A percentile compares a stretch with the other conserved stretches of the same genome.
phyloP scores from a whole-genome alignment of 176 grass and related monocot genomes.

The Echinochloa phyllopogon region DNA sequence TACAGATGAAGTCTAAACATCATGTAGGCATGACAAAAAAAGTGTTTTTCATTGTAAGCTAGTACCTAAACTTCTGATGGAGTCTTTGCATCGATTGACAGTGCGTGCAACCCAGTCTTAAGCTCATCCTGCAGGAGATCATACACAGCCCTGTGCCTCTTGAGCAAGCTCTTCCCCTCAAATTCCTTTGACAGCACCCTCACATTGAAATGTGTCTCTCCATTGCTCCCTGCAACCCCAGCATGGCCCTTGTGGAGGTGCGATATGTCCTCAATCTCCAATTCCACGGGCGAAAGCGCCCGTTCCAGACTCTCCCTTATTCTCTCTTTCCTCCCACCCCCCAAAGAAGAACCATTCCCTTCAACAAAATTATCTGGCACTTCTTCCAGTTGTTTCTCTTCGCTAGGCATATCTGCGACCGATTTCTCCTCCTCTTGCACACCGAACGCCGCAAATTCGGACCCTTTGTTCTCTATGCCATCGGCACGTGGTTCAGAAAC shows the following conservation, averaged over 20 bases:
- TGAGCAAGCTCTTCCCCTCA: constrained; percentile 87
- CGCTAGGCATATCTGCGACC: not conserved
- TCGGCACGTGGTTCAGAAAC: not conserved
- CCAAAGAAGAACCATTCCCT: constrained; percentile 34
- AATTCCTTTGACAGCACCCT: constrained; percentile 78
- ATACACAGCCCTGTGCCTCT: constrained; percentile 85
- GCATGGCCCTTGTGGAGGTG: constrained; percentile 79
- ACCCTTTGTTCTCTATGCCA: constrained; percentile 40
- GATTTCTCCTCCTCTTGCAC: not conserved
- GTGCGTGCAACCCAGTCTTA: constrained; percentile 77
- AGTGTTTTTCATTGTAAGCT: constrained; percentile 22
- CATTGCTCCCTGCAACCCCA: constrained; percentile 61
- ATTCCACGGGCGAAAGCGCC: constrained; percentile 52
- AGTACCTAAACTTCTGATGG: constrained; percentile 72
- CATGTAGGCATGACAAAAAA: constrained; percentile 18
- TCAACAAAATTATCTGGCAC: constrained; percentile 20
- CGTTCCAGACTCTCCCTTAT: constrained; percentile 58
- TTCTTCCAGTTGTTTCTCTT: constrained; percentile 31
- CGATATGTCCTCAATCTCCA: constrained; percentile 77
- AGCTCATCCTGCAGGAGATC: constrained; percentile 83
- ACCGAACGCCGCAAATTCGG: constrained; percentile 34
- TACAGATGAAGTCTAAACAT: constrained; percentile 11
- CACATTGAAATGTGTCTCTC: constrained; percentile 95
- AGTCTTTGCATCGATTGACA: constrained; percentile 89
- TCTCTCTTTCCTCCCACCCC: constrained; percentile 65